Evolutionary conservation across 2,329 filamentous ascomycete species (phyloP).

Genomic region (Akanthomyces dipterigenus): DNA sequence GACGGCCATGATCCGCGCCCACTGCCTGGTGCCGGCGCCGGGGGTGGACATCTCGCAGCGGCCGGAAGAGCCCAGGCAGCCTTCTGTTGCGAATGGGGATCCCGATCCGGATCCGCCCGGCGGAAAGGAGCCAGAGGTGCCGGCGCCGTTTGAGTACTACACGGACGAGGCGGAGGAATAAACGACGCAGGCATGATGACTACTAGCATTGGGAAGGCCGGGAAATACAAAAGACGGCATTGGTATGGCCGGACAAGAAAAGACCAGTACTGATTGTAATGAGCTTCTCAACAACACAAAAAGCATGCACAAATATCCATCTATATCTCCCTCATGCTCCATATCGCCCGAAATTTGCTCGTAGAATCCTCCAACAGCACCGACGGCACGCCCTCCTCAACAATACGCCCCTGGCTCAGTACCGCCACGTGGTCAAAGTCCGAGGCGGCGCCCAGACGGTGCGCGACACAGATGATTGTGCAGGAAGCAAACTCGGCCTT

Average conservation of each 20-base stretch:
- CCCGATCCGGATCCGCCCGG: constrained; percentile 19
- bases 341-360: constrained; percentile 1
- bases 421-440: constrained; percentile 24
- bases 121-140: constrained; percentile 22
- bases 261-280: neutral
- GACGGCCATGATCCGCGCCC: constrained; percentile 37
- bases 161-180: constrained; percentile 19
- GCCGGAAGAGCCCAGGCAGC: constrained; percentile 12
- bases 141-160: constrained; percentile 28
- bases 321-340: neutral
- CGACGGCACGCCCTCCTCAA: constrained; percentile 10
- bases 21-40: constrained; percentile 17
- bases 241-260: too few relatives aligned
- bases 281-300: neutral
- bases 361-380: neutral
- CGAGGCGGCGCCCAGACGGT: constrained; percentile 23
- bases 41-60: neutral
- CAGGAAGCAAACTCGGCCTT: constrained; percentile 19
- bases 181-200: neutral
- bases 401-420: constrained; percentile 19
- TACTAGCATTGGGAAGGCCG: neutral
- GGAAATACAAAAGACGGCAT: constrained; percentile 8
- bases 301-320: neutral
- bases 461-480: constrained; percentile 24
- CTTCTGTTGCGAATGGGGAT: constrained; percentile 15